Percentiles rank a stretch among this genome's conserved stretches.
These are phyloP conservation scores for Globisporangium paroecandrum DNA, from an alignment of 352 stramenopile genomes.

Conservation along the genomic window DNA sequence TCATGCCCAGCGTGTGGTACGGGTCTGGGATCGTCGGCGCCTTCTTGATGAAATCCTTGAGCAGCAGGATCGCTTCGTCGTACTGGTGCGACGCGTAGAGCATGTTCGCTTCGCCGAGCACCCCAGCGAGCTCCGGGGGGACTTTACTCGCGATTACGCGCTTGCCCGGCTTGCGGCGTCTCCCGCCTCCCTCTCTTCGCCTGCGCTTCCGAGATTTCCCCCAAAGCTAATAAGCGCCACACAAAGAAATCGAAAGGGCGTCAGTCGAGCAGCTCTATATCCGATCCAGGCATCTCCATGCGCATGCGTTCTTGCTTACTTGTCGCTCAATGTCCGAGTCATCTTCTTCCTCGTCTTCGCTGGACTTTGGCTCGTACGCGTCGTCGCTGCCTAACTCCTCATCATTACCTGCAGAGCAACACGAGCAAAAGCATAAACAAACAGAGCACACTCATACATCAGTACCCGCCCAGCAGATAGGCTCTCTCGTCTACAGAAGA, in stretches of 20 bases:
- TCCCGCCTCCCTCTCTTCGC: slow-evolving; percentile 29
- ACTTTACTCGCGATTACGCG: slow-evolving; percentile 74
- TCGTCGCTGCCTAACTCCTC: slow-evolving; percentile 46
- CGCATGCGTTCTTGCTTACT: slow-evolving; percentile 11
- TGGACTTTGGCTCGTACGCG: slow-evolving; percentile 55
- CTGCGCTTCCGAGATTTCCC: slow-evolving; percentile 64
- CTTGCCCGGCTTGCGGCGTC: slow-evolving; percentile 36
- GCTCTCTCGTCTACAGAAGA: not conserved
- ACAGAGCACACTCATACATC: not conserved
- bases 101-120: slow-evolving; percentile 84
- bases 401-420: slow-evolving; percentile 14
- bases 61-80: slow-evolving; percentile 69
- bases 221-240: slow-evolving; percentile 40
- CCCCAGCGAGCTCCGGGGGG: slow-evolving; percentile 67
- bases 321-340: slow-evolving; percentile 83
- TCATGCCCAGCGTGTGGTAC: slow-evolving; percentile 86
- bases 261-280: not conserved
- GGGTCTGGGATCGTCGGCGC: slow-evolving; percentile 82
- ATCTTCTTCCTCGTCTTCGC: slow-evolving; percentile 70
- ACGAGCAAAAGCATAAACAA: not conserved
- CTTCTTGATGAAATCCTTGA: slow-evolving; percentile 90
- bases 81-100: slow-evolving; percentile 86
- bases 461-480: not conserved
- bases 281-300: not conserved
- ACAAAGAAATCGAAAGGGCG: not conserved